Conservation (phyloP, 208 protist species). For the Acanthamoeba royreba region DNA sequence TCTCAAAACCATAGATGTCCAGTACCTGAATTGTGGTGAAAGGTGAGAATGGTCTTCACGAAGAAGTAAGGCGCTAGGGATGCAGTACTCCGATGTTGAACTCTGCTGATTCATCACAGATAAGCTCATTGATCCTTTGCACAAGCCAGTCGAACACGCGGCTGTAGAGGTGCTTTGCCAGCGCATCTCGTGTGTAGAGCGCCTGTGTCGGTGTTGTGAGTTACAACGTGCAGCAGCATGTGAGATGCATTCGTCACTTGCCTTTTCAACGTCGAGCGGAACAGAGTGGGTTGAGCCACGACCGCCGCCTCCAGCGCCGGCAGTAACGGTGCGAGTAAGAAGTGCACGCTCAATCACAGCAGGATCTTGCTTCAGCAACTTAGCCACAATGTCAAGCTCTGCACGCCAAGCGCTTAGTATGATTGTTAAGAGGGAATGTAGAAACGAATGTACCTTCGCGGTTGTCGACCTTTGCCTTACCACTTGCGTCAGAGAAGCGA, state of each 20-base stretch:
- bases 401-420: not conserved
- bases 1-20: conserved; percentile 92
- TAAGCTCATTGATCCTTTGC: conserved; percentile 88
- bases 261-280: conserved; percentile 27
- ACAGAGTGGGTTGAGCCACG: not conserved
- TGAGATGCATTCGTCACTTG: not conserved
- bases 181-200: conserved; percentile 67
- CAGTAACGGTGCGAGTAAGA: not conserved
- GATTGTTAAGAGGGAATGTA: not conserved
- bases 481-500: conserved; percentile 75
- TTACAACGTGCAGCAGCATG: not conserved
- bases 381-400: conserved; percentile 19
- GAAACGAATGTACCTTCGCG: not conserved
- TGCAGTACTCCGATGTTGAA: conserved; percentile 66
- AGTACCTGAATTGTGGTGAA: conserved; percentile 77
- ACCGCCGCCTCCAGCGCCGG: not conserved
- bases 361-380: conserved; percentile 23
- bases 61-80: too few relatives aligned
- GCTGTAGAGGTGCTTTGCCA: conserved; percentile 88
- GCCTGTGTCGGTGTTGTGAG: not conserved
- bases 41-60: conserved; percentile 61
- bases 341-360: not conserved
- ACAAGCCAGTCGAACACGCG: conserved; percentile 95
- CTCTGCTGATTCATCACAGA: conserved; percentile 61
- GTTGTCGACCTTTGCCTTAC: not conserved